Base-by-base conservation (phyloP, 495 filamentous ascomycete genomes). In the Penicillium canariense region DNA sequence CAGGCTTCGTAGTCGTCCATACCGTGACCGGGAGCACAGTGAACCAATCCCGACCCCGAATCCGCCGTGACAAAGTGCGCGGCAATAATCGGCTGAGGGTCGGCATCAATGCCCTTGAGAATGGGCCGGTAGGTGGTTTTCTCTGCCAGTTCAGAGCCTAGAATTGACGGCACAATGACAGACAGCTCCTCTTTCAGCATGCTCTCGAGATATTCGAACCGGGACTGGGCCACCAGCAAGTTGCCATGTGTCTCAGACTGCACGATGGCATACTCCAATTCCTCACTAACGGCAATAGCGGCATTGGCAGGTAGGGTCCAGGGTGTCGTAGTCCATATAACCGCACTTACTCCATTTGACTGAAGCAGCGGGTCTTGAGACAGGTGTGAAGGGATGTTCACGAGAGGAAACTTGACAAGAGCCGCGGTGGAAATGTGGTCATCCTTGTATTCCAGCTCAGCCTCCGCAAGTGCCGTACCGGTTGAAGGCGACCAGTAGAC, bases 401-500 rank as follows among this genome's bases (percentile, higher is more conserved):
- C 65, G 25, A 97, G 70, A 3, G 85, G 88, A 65, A 95, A 96
- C 49, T 83, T 85, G 18, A 97, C 78, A 70, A 90, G 90, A 22
- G 91, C 91, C 4, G 92, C 84, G 8, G 75, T 87, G 10, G 89
- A 96, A 27, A 83, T 61, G 69, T 97, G 91, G 42, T 88, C 78
- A 5, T 96, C 88, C 53, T 88, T 87, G 65, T 97, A 99, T 67
- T 99, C 94, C 48, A 99, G 73, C 72, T 99, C 94, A 0, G 95
- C 92, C 71, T 99, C 94, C 5, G 94, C 94, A 38, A 99, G 76
- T 2, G 94, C 94, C 12, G 90, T 97, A 8, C 85, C 81, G 0
- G 91, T 93, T 3, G 89, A 94, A 4, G 91, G 91, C 17, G 88
- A 93, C 94, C 94, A 99, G 69, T 96, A 96, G 2, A 99, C 94